Percentiles rank a stretch among this genome's conserved stretches.
phyloP scores from a whole-genome alignment of 179 eudicot species.

The Patellifolia procumbens region DNA sequence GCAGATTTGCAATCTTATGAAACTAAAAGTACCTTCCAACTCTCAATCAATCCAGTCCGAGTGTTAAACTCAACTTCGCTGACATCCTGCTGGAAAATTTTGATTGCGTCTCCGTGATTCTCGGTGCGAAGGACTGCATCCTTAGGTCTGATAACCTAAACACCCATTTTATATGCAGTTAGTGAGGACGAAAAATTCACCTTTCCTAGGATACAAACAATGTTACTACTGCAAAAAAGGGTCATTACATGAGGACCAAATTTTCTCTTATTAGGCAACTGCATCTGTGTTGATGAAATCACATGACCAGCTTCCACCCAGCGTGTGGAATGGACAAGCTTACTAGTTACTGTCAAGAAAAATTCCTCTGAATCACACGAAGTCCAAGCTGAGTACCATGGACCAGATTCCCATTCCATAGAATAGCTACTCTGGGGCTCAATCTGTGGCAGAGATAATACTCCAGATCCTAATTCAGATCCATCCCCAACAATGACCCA shows the following conservation, averaged over 20 bases:
- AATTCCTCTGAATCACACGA: constrained; percentile 57
- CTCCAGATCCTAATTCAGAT: constrained; percentile 68
- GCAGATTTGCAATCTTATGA: background rate
- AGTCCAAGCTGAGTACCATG: constrained; percentile 68
- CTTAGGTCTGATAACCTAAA: constrained; percentile 51
- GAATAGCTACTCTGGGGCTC: constrained; percentile 58
- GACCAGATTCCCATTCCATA: constrained; percentile 63
- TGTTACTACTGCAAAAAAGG: constrained; percentile 2
- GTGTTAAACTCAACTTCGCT: constrained; percentile 66
- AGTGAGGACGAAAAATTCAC: constrained; percentile 9
- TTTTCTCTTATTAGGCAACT: constrained; percentile 63
- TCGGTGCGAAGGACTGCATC: constrained; percentile 43
- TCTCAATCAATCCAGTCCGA: constrained; percentile 61
- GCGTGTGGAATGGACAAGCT: constrained; percentile 58
- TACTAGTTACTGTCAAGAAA: constrained; percentile 68
- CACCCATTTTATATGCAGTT: background rate
- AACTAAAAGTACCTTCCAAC: constrained; percentile 74
- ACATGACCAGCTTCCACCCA: constrained; percentile 89
- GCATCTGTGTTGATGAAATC: constrained; percentile 69
- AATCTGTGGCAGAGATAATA: constrained; percentile 52
- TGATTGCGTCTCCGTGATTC: constrained; percentile 50
- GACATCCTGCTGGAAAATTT: constrained; percentile 40
- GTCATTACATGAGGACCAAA: constrained; percentile 49
- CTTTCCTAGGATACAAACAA: constrained; percentile 5
- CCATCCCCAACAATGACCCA: constrained; percentile 87